Evolutionary conservation across 2,329 filamentous ascomycete genomes (phyloP).

Genomic region (Penicillium frequentans): DNA sequence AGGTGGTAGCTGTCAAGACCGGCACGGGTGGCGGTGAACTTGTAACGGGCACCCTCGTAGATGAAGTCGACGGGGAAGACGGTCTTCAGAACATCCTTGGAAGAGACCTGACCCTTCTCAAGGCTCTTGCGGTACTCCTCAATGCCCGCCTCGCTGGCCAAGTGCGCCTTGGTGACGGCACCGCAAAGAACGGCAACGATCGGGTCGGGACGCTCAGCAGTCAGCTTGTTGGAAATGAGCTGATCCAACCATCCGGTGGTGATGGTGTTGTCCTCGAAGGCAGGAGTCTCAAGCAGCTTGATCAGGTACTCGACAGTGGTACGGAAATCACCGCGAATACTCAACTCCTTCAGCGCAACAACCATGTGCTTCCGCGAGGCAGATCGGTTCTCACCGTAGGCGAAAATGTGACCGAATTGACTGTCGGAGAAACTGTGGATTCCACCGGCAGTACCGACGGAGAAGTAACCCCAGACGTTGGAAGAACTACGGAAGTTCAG

Average conservation of each 20-base stretch:
- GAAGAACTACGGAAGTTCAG: slow-evolving; percentile 98
- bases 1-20: slow-evolving; percentile 93
- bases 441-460: slow-evolving; percentile 90
- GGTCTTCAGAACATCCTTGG: slow-evolving; percentile 95
- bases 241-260: slow-evolving; percentile 98
- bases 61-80: slow-evolving; percentile 98
- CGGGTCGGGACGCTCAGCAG: slow-evolving; percentile 89
- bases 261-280: slow-evolving; percentile 98
- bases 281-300: slow-evolving; percentile 96
- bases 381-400: slow-evolving; percentile 94
- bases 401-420: slow-evolving; percentile 99
- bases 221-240: slow-evolving; percentile 96
- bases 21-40: slow-evolving; percentile 94
- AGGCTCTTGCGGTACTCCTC: slow-evolving; percentile 83
- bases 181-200: slow-evolving; percentile 94
- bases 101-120: slow-evolving; percentile 95
- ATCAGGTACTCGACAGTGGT: slow-evolving; percentile 99
- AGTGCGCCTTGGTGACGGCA: slow-evolving; percentile 90
- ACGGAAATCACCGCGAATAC: slow-evolving; percentile 98
- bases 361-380: slow-evolving; percentile 99
- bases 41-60: slow-evolving; percentile 94
- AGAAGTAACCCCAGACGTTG: slow-evolving; percentile 99
- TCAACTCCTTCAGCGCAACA: slow-evolving; percentile 95
- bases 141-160: slow-evolving; percentile 87
- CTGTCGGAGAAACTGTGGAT: slow-evolving; percentile 99